Evolutionary conservation across 306 rosid species (phyloP), one percentile per base, ranked within the genome.

Genomic region (Vigna angularis): DNA sequence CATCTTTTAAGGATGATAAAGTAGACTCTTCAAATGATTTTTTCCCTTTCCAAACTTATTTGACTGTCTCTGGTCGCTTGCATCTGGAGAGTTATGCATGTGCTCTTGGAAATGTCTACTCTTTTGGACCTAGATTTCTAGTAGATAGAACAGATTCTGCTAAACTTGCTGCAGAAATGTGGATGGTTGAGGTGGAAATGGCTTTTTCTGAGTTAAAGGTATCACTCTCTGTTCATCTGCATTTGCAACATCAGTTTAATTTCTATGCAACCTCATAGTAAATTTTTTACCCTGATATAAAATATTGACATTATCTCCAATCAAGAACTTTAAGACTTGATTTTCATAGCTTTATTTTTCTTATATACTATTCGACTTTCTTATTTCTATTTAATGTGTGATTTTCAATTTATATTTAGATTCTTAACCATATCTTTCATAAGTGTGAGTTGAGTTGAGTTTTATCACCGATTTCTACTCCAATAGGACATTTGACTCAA

Each of bases 171-270:
- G 91, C 98, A 9, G 98, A 96, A 84, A 93, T 89, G 97, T 93
- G 96, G 96, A 85, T 84, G 90, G 85, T 96, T 80, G 98, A 96
- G 84, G 86, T 85, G 66, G 98, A 96, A 90, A 81, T 96, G 93
- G 99, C 99, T 28, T 96, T 96, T 83, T 79, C 98, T 36, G 77
- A 88, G 56, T 74, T 93, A 2, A 79, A 88, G 97, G 99, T 96
- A 93, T 62, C 73, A 26, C 52, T 36, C 67, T 66, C 22, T 17
- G 34, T 20, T 69, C 66, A 40, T 61, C 9, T 18, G 32, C 22
- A 55, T 7, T 61, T 6, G 15, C 6, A 13, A 14, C 8, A 30
- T 7, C 17, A 58, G n/a, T 58, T 58, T 12, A 58, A 26, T 26
- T 12, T 56, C 7, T 58, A 26, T 58, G 0, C 3, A 26, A 26